A percentile compares a stretch with the other conserved stretches of the same genome.
phyloP scores from a whole-genome alignment of 2,329 filamentous ascomycete genomes.

The Trichophyton mentagrophytes region DNA sequence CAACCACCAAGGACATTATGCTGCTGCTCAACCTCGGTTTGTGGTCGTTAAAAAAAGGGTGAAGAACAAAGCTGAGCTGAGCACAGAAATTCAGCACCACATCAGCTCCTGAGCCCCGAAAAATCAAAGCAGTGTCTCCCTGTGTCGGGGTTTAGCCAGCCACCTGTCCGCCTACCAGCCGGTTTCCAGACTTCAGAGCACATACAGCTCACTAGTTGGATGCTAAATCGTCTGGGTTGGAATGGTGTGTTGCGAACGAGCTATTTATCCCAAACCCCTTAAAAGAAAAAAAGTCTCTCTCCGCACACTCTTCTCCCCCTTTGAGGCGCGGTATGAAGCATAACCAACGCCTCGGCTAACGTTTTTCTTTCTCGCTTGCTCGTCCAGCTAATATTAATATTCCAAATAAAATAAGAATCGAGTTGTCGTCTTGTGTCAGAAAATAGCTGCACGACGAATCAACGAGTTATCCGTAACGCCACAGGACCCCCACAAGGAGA shows the following conservation, averaged over 20 bases:
- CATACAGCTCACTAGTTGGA: neutral
- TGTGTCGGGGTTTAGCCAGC: neutral
- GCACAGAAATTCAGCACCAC: neutral
- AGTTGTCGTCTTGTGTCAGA: neutral
- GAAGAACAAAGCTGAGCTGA: neutral
- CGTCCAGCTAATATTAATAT: neutral
- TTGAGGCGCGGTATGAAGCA: neutral
- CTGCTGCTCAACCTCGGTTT: neutral
- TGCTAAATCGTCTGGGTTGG: neutral
- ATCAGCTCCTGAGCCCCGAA: neutral
- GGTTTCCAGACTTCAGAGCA: neutral
- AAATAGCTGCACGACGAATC: neutral
- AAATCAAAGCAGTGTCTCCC: neutral
- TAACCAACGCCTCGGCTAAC: neutral
- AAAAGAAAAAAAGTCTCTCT: neutral
- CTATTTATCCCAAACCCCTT: neutral
- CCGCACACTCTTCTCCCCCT: neutral
- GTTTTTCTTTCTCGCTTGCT: neutral
- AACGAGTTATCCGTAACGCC: neutral
- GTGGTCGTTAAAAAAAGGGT: neutral
- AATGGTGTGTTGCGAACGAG: neutral
- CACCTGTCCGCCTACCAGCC: neutral
- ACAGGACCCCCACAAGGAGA: neutral
- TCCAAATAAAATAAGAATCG: constrained; percentile 3
- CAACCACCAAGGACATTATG: neutral